Base-by-base conservation (phyloP, 2,329 filamentous ascomycete species). In the Endocalyx cinctus region DNA sequence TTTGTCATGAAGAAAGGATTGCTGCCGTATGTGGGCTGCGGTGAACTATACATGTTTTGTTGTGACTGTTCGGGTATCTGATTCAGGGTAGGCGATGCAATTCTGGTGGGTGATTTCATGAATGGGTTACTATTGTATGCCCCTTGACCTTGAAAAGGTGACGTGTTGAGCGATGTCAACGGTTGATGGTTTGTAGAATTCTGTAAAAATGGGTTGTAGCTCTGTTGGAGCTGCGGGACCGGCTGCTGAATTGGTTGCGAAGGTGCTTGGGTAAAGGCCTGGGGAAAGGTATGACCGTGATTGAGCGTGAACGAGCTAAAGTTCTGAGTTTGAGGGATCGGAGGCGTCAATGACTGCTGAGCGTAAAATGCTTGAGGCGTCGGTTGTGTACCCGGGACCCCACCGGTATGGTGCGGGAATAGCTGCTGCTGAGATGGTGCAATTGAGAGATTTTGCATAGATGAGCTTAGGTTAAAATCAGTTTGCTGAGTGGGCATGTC, bases 321-420 rank as follows among this genome's bases (percentile, higher is more conserved):
- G 33, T 57, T 53, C 19, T 67, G 67, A 4, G 59, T 61, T 19
- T 66, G 52, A 11, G 64, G 62, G 6, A 63, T 50, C 18, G 65
- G 67, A 5, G 69, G 63, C 5, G 61, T 63, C 49, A 66, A 50
- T n/a, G n/a, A n/a, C 8, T 60, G 45, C 37, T 70, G 67, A 33
- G 68, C 62, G 37, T 70, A 71, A 19, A 55, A 45, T 16, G 56
- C 41, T 39, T 66, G 64, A 25, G 62, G 62, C 23, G 63, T 43
- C 20, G 65, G 51, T 45, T 66, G 69, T 12, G 59, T 58, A 42
- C 58, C 61, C 39, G 60, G 62, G 45, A 72, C 43, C 15, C 77
- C 84, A 34, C 84, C 84, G 1, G 85, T 89, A 34, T 82, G 79
- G 50, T 88, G 79, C 6, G 85, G 83, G 54, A 89, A 88, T 18